Base-by-base conservation (phyloP, 768 basidiomycete species). In the Rhodocollybia butyracea region DNA sequence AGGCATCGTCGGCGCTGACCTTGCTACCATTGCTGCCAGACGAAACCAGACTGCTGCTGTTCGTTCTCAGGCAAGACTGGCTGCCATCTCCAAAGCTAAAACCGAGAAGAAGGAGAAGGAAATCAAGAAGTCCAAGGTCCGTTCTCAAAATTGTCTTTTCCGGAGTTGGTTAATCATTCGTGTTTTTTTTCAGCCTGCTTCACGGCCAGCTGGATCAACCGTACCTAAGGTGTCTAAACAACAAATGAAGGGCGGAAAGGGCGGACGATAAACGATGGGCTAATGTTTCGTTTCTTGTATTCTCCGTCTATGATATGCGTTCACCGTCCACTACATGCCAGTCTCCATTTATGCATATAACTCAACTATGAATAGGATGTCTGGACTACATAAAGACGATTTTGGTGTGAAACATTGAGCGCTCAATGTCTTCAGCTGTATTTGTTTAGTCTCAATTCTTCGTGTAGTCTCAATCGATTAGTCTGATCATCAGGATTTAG, bases 31-130 rank as follows among this genome's bases (percentile, higher is more conserved):
- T 72, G 82, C 86, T 52, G 95, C 95, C 63, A 91, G 82, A 79
- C 85, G 95, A 64, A 94, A 91, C 76, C 94, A 98, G 80, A 92
- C 89, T 57, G 79, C 89, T 53, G 88, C 89, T 63, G 81, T 89
- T 63, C 86, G 97, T 58, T 76, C 81, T 60, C 89, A 92, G 66
- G 84, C 86, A 66, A 84, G 94, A 61, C 71, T 89, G 59, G 82
- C 87, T 39, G 95, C 95, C 63, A 94, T 97, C 70, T 75, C 85
- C 59, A 96, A 96, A 76, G 94, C 94, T 34, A 98, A 98, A 84
- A 81, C 85, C 24, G 94, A 94, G 79, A 98, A 96, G 88, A 93
- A 94, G 82, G 93, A 87, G 55, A 95, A 94, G 82, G 93, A 95
- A 81, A 75, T 77, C 51, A 93, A 91, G 84, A 97, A 93, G 81